These are phyloP conservation scores for Barnettozyma salicaria DNA, from an alignment of 805 yeast species.

Conservation along the genomic window DNA sequence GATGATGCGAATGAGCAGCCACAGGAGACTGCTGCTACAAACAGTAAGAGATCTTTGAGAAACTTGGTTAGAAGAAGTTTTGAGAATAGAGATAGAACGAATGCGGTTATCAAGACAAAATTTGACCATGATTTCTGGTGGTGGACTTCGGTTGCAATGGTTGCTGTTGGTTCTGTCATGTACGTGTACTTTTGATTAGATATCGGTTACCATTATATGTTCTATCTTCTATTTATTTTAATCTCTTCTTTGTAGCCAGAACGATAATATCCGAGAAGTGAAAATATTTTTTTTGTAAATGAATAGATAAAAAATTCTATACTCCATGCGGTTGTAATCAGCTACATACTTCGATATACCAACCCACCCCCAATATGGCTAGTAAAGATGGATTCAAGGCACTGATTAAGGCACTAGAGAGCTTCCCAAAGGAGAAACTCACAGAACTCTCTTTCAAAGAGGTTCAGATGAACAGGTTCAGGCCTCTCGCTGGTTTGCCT, in stretches of 20 bases:
- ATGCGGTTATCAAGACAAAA: constrained; percentile 45
- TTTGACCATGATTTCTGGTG: constrained; percentile 45
- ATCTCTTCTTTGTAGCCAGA: neutral
- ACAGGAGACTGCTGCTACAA: constrained; percentile 25
- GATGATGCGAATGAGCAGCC: constrained; percentile 24
- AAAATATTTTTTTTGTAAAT: too few relatives aligned
- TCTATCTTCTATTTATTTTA: neutral
- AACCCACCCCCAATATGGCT: constrained; percentile 8
- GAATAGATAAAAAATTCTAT: too few relatives aligned
- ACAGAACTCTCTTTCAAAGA: constrained; percentile 66
- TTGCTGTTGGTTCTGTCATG: constrained; percentile 40
- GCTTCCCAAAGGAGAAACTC: constrained; percentile 63
- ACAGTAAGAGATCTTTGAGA: constrained; percentile 33
- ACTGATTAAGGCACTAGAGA: constrained; percentile 51
- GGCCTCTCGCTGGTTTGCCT: constrained; percentile 44
- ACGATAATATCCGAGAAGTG: neutral
- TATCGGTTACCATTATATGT: neutral
- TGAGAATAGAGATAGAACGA: constrained; percentile 76
- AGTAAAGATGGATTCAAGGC: constrained; percentile 47
- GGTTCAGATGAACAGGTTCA: constrained; percentile 52
- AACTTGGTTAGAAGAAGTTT: constrained; percentile 60
- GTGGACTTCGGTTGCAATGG: constrained; percentile 45
- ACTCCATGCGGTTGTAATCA: too few relatives aligned
- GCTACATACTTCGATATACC: too few relatives aligned
- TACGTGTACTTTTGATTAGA: constrained; percentile 8